Base-by-base conservation (phyloP, 306 rosid genomes). In the Gynostemma pentaphyllum region DNA sequence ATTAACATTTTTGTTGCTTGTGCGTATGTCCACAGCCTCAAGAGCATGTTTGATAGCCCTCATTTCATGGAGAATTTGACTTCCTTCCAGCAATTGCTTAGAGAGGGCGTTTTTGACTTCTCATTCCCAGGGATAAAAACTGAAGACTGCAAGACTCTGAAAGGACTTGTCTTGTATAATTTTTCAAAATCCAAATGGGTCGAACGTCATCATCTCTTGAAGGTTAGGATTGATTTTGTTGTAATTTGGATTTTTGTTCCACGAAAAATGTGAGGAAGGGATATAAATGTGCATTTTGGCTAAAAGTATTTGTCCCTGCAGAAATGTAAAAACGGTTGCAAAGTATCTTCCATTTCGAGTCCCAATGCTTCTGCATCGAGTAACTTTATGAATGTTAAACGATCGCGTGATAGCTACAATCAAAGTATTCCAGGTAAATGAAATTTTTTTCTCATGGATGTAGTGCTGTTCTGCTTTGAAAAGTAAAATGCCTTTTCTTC, bases 61-160 rank as follows among this genome's bases (percentile, higher is more conserved):
- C 88, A 86, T 64, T 94, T 94, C 86, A 84, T 71, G 75, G 99
- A 94, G 81, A 84, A 80, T 78, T 56, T 88, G n/a, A 75, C 73
- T 72, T 78, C 79, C 73, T 84, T 86, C 75, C 99, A 94, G 81
- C 90, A 84, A 82, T 87, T 94, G 71, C 95, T 94, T n/a, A 70
- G 65, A 14, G 90, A 86, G 78, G 99, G 99, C 26, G 78, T 86
- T 69, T 88, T 88, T 47, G 94, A 94, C 55, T 66, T 75, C 73
- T 88, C 97, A 72, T 70, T 84, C 64, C 64, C 64, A 0, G 95
- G 83, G 68, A 75, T 76, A 48, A 94, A 84, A 71, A 74, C 79
- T 4, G 99, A 94, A 75, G 99, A 94, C 72, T 82, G 95, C 84
- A 85, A 77, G 81, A 82, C 84, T 55, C 75, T 94, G 75, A 82